phyloP scores from a whole-genome alignment of 2,329 filamentous ascomycete genomes.

The Triangularia setosa region DNA sequence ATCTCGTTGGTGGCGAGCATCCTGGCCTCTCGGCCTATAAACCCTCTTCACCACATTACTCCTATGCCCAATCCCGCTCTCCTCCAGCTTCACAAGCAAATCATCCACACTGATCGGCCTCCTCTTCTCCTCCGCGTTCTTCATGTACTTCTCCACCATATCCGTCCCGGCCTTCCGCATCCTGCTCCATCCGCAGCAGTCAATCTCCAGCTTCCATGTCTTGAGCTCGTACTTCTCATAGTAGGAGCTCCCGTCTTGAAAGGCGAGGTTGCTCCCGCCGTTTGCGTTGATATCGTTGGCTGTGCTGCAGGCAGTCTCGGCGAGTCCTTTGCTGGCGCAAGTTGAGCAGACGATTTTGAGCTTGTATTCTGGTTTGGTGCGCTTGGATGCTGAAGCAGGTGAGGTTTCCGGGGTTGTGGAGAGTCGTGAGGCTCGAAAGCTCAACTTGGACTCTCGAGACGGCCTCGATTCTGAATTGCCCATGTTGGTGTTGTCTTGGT shows the following conservation, averaged over 20 bases:
- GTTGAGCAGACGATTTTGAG: neutral
- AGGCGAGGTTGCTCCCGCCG: constrained; percentile 2
- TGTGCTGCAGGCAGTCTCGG: neutral
- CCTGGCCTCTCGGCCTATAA: neutral
- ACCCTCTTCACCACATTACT: neutral
- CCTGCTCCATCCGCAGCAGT: neutral
- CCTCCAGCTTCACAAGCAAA: neutral
- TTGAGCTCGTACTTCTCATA: neutral
- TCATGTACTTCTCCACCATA: neutral
- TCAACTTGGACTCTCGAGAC: neutral
- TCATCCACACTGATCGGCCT: neutral
- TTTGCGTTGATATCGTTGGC: neutral
- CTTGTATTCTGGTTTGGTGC: neutral
- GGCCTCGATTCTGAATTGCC: neutral
- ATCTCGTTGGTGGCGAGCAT: neutral
- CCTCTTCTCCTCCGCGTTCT: neutral
- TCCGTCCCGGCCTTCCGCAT: neutral
- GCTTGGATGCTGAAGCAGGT: neutral
- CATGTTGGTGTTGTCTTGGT: neutral
- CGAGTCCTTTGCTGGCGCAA: neutral
- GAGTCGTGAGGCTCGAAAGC: neutral
- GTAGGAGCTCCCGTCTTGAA: neutral
- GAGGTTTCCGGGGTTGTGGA: neutral
- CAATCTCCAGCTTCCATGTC: neutral
- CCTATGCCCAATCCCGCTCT: neutral